A percentile compares a stretch with the other conserved stretches of the same genome.
Evolutionary conservation across 148 eudicot genomes (phyloP).

Genomic region (Diospyros kaki): DNA sequence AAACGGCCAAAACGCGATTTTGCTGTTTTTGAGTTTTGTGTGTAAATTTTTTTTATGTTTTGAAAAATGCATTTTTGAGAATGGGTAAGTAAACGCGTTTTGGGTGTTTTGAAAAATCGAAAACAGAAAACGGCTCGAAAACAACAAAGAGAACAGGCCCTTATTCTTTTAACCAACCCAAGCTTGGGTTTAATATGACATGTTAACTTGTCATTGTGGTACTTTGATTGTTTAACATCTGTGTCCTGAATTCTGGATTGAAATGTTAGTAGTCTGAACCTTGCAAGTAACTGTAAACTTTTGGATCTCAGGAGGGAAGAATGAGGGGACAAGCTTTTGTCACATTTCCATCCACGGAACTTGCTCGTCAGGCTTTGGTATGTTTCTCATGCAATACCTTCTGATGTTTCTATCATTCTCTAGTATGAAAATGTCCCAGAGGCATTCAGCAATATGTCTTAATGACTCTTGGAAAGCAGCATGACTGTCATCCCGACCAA

Average conservation of each 20-base stretch:
- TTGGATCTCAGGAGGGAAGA: conserved; percentile 74
- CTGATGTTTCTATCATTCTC: not conserved
- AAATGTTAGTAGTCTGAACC: not conserved
- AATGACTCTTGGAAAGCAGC: not conserved
- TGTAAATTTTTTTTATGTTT: too few species aligned
- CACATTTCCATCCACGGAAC: conserved; percentile 82
- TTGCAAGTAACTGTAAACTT: not conserved
- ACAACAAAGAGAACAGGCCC: too few species aligned
- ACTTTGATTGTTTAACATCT: not conserved
- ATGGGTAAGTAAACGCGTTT: too few species aligned
- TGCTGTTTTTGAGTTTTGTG: too few species aligned
- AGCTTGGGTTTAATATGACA: not conserved
- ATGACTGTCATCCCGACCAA: not conserved
- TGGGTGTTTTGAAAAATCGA: too few species aligned
- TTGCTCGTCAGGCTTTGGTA: conserved; percentile 86
- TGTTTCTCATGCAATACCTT: conserved; percentile 11
- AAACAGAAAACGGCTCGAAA: too few species aligned
- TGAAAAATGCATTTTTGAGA: too few species aligned
- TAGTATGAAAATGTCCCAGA: not conserved
- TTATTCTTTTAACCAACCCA: not conserved
- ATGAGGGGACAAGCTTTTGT: conserved; percentile 98
- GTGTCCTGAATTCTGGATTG: not conserved
- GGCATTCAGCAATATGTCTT: not conserved
- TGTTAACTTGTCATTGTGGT: not conserved
- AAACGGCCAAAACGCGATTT: too few species aligned